Evolutionary conservation across 2,329 filamentous ascomycete species (phyloP), one percentile per base, ranked within the genome.

Genomic region (Monosporascus sp.): DNA sequence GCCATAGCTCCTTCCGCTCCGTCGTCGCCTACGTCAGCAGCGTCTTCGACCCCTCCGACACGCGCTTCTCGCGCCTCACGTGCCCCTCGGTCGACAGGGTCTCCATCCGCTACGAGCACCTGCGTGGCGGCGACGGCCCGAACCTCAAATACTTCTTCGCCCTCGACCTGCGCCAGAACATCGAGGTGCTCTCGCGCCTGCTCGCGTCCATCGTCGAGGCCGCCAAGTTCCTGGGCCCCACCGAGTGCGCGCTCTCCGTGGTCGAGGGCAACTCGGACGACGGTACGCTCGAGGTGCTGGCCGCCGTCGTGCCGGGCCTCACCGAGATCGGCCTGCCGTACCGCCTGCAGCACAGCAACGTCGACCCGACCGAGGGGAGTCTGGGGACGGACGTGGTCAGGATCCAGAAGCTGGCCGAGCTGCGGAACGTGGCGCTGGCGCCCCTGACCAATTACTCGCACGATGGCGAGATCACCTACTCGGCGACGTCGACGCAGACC

Each of bases 261-360:
- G 71, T 83, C 17, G 80, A 83, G 57, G 80, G 80, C 11, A 72
- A 78, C 58, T 83, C 80, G 0, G 60, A 71, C 22, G 80, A 84
- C 53, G 79, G 78, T 7, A 84, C 81, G 0, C 71, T 63, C 37
- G 77, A 80, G 40, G 68, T 82, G 7, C 70, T 84, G 1, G 53
- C 65, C 2, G 66, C 68, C 0, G 61, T 84, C 5, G 63, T 63
- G 1, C 59, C 67, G 1, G 65, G 69, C 2, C 60, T 84, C 0
- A 62, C 73, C 15, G 60, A 58, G 0, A 43, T 76, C 0, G 72
- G 72, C 3, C 57, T 70, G 2, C 54, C 58, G 0, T 82, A 79
- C 59, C 68, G 72, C 54, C 72, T 78, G 50, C 63, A 64, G 4
- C 64, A 68, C 3, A 79, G 72, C 53, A 61, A 69, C 5, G 64